A percentile compares a stretch with the other conserved stretches of the same genome.
Evolutionary conservation across 2,329 filamentous ascomycete species (phyloP).

Genomic region (Penicillium sp.): DNA sequence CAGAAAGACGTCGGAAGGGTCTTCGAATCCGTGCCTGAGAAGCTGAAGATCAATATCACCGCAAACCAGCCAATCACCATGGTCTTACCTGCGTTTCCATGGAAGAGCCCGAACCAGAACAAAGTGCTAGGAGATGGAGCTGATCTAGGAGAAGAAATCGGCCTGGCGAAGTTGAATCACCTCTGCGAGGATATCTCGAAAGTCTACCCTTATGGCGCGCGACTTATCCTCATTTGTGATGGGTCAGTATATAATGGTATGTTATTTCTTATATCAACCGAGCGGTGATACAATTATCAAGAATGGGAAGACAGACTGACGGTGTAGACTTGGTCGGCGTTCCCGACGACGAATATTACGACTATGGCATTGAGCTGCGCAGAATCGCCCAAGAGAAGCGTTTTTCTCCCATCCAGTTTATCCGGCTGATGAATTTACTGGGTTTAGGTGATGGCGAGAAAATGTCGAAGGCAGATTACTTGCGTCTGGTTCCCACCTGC

Average conservation of each 20-base stretch:
- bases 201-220: constrained; percentile 6
- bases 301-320: background rate
- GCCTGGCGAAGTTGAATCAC: constrained; percentile 6
- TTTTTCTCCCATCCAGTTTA: constrained; percentile 7
- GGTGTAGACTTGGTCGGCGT: constrained; percentile 7
- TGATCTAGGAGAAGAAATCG: constrained; percentile 6
- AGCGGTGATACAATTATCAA: background rate
- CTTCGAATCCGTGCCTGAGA: constrained; percentile 1
- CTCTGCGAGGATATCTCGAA: constrained; percentile 7
- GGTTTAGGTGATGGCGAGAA: constrained; percentile 3
- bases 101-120: constrained; percentile 6
- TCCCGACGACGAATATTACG: constrained; percentile 3
- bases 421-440: background rate
- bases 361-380: constrained; percentile 7
- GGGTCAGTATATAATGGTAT: constrained; percentile 8
- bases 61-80: constrained; percentile 5
- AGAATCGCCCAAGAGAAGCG: constrained; percentile 1
- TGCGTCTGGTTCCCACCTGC: constrained; percentile 3
- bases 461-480: constrained; percentile 1
- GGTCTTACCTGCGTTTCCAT: constrained; percentile 8
- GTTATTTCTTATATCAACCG: background rate
- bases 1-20: constrained; percentile 1
- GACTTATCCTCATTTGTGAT: constrained; percentile 7
- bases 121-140: constrained; percentile 2
- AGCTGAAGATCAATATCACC: constrained; percentile 2